Evolutionary conservation across 2,329 filamentous ascomycete genomes (phyloP).

Genomic region (Epichloe typhina): DNA sequence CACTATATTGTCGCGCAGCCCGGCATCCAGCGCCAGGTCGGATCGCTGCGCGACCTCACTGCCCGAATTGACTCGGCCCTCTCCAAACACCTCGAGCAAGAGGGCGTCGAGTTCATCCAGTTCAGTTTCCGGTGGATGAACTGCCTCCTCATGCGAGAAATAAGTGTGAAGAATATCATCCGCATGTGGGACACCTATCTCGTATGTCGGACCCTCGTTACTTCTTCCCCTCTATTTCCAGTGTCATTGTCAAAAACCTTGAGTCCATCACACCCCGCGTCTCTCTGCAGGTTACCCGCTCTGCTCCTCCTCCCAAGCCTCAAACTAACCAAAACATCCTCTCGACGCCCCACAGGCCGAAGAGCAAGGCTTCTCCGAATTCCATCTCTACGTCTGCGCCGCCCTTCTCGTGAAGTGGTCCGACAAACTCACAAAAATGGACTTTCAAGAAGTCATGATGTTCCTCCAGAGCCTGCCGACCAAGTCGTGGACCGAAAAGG

Average conservation of each 20-base stretch:
- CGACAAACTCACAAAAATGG: constrained; percentile 87
- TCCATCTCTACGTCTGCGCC: constrained; percentile 95
- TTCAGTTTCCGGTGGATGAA: constrained; percentile 99
- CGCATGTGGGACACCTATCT: constrained; percentile 99
- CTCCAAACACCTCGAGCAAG: constrained; percentile 77
- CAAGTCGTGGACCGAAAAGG: constrained; percentile 90
- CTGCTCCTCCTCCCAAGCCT: neutral
- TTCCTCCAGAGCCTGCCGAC: constrained; percentile 92
- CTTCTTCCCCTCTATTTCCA: neutral
- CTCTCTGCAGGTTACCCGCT: neutral
- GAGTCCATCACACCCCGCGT: neutral
- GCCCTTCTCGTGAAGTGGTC: constrained; percentile 99
- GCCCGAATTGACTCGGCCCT: constrained; percentile 74
- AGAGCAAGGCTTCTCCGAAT: constrained; percentile 95
- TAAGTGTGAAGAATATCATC: constrained; percentile 91
- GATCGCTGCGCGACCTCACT: constrained; percentile 77
- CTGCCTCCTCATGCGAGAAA: constrained; percentile 92
- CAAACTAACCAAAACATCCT: neutral
- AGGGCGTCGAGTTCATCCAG: constrained; percentile 96
- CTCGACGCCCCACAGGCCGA: constrained; percentile 54
- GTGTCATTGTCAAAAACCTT: neutral
- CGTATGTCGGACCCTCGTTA: constrained; percentile 37
- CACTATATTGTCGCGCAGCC: constrained; percentile 98
- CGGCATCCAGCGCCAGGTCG: constrained; percentile 88
- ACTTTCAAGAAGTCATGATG: constrained; percentile 99